These are phyloP conservation scores for Barnettozyma sp. DNA, from an alignment of 805 yeast species.

Conservation along the genomic window DNA sequence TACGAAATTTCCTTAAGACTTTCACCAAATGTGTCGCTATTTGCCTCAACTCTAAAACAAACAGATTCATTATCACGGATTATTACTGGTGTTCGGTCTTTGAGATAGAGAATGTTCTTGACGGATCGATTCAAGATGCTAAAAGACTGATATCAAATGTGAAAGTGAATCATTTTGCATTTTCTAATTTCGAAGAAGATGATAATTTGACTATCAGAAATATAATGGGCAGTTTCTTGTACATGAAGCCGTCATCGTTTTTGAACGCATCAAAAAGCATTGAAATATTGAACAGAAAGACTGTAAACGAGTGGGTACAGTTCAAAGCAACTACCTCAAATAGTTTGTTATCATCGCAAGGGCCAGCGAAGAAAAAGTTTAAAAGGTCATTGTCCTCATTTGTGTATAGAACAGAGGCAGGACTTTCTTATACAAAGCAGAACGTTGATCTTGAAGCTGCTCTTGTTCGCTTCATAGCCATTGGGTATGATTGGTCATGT, in stretches of 20 bases:
- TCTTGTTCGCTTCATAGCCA: conserved; percentile 15
- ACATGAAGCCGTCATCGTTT: conserved; percentile 11
- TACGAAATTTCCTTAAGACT: conserved; percentile 21
- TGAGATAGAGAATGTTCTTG: conserved; percentile 21
- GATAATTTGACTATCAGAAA: conserved; percentile 19
- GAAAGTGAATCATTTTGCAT: conserved; percentile 21
- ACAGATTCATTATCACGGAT: conserved; percentile 22
- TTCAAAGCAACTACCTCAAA: conserved; percentile 9
- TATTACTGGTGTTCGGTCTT: conserved; percentile 25
- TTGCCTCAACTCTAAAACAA: conserved; percentile 23
- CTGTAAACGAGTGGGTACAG: conserved; percentile 20
- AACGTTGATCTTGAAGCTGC: conserved; percentile 17
- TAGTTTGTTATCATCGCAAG: conserved; percentile 1
- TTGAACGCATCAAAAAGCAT: conserved; percentile 4
- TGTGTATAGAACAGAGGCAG: conserved; percentile 14
- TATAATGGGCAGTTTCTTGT: conserved; percentile 20
- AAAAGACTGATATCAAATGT: conserved; percentile 20
- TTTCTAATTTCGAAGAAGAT: conserved; percentile 19
- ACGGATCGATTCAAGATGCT: conserved; percentile 23
- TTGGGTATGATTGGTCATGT: conserved; percentile 24
- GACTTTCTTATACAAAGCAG: conserved; percentile 17
- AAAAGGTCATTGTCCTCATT: conserved; percentile 18
- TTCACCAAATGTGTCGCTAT: conserved; percentile 24
- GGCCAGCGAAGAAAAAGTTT: conserved; percentile 5
- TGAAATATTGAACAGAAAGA: conserved; percentile 12